Percentiles rank a stretch among this genome's conserved stretches.
These are phyloP conservation scores for Schwanniomyces vanrijiae DNA, from an alignment of 805 yeast species.

Conservation along the genomic window DNA sequence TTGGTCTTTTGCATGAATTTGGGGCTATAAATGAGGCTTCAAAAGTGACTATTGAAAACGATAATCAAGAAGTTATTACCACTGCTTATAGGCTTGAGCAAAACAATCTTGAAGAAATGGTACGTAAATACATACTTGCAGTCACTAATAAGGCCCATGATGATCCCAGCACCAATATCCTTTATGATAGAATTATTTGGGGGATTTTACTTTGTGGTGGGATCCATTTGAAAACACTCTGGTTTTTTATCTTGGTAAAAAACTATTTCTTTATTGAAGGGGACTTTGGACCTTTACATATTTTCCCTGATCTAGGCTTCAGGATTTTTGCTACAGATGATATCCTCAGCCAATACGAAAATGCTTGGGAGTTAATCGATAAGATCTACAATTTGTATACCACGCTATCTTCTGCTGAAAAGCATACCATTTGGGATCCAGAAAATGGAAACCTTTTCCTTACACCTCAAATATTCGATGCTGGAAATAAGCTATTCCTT, in stretches of 20 bases:
- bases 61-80: slow-evolving; percentile 2
- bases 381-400: slow-evolving; percentile 10
- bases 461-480: slow-evolving; percentile 21
- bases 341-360: slow-evolving; percentile 10
- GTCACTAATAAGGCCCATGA: slow-evolving; percentile 28
- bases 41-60: slow-evolving; percentile 7
- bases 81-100: slow-evolving; percentile 9
- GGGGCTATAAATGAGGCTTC: slow-evolving; percentile 11
- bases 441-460: slow-evolving; percentile 12
- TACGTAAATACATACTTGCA: slow-evolving; percentile 38
- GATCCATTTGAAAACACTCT: slow-evolving; percentile 38
- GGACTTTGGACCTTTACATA: slow-evolving; percentile 22
- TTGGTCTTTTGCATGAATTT: slow-evolving; percentile 22
- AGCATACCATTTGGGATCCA: slow-evolving; percentile 14
- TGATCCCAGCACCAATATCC: slow-evolving; percentile 31
- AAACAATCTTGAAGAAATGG: slow-evolving; percentile 29
- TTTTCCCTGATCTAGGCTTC: slow-evolving; percentile 29
- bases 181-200: slow-evolving; percentile 42
- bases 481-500: slow-evolving; percentile 13
- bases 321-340: slow-evolving; percentile 11
- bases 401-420: slow-evolving; percentile 7
- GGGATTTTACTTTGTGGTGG: slow-evolving; percentile 47
- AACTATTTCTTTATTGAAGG: slow-evolving; percentile 21
- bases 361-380: slow-evolving; percentile 17
- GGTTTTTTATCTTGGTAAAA: slow-evolving; percentile 41